These are phyloP conservation scores for Leccinum incarnatum DNA, from an alignment of 768 basidiomycete species.

Conservation along the genomic window DNA sequence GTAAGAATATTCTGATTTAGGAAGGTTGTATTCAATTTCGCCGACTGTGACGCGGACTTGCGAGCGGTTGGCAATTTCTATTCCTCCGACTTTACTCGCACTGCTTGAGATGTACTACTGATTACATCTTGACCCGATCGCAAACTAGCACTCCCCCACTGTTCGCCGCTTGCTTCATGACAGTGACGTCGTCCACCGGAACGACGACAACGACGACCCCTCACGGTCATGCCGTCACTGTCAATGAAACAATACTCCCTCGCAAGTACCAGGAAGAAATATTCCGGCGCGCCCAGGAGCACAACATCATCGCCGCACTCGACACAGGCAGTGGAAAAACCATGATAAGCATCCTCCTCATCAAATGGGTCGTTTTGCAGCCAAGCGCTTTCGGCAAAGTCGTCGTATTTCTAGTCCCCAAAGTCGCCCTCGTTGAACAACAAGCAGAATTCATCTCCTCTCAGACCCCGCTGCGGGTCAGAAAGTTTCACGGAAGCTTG, in stretches of 20 bases:
- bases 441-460: conserved; percentile 65
- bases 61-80: conserved; percentile 8
- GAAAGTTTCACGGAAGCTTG: conserved; percentile 66
- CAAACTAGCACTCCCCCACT: conserved; percentile 8
- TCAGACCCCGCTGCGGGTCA: conserved; percentile 64
- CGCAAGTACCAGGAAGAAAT: conserved; percentile 58
- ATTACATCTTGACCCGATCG: conserved; percentile 13
- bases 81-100: conserved; percentile 1
- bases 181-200: conserved; percentile 20
- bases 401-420: conserved; percentile 80
- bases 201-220: conserved; percentile 21
- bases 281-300: conserved; percentile 46
- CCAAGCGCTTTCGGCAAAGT: conserved; percentile 52
- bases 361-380: conserved; percentile 68
- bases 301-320: conserved; percentile 57
- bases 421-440: conserved; percentile 82
- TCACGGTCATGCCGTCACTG: conserved; percentile 25
- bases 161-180: conserved; percentile 21
- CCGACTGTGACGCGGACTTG: conserved; percentile 28
- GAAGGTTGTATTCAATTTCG: conserved; percentile 29
- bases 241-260: conserved; percentile 42
- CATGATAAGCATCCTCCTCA: conserved; percentile 57
- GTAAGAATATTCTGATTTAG: conserved; percentile 19
- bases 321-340: conserved; percentile 66
- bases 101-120: conserved; percentile 23